These are phyloP conservation scores for Calonectria pteridis DNA, from an alignment of 2,329 filamentous ascomycete species.

Conservation along the genomic window DNA sequence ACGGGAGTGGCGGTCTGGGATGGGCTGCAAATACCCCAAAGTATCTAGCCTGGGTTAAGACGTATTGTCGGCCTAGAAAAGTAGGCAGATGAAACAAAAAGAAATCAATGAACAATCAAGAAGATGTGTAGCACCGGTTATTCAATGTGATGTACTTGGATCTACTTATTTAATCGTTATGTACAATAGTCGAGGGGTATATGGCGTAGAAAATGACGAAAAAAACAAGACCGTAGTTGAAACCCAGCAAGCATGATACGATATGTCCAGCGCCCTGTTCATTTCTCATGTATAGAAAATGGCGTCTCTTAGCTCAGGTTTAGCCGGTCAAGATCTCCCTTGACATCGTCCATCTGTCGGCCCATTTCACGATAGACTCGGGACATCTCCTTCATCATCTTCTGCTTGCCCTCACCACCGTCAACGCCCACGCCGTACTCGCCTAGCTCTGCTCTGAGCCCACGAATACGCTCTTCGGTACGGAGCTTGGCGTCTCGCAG, in stretches of 20 bases:
- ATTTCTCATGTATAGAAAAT: neutral
- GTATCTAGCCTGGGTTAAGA: slow-evolving; percentile 36
- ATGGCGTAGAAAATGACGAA: slow-evolving; percentile 1
- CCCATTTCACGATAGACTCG: slow-evolving; percentile 64
- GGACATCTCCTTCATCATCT: slow-evolving; percentile 66
- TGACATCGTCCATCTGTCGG: slow-evolving; percentile 62
- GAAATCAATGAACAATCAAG: slow-evolving; percentile 42
- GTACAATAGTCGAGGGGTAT: slow-evolving; percentile 6
- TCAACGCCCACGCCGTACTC: slow-evolving; percentile 62
- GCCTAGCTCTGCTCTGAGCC: slow-evolving; percentile 57
- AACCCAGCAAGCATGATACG: neutral
- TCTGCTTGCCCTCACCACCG: slow-evolving; percentile 57
- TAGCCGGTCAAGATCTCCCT: slow-evolving; percentile 58
- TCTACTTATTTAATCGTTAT: neutral
- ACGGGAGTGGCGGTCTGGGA: slow-evolving; percentile 32
- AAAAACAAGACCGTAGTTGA: neutral
- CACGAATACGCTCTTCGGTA: slow-evolving; percentile 57
- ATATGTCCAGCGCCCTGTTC: neutral
- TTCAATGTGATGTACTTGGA: neutral
- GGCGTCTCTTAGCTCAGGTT: slow-evolving; percentile 33
- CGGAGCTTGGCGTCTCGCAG: slow-evolving; percentile 62
- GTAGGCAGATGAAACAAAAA: slow-evolving; percentile 34
- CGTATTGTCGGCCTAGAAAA: slow-evolving; percentile 20
- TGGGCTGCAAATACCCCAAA: slow-evolving; percentile 41
- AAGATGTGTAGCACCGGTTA: slow-evolving; percentile 30